These are phyloP conservation scores for Ogataea haglerorum DNA, from an alignment of 805 yeast species.

Conservation along the genomic window DNA sequence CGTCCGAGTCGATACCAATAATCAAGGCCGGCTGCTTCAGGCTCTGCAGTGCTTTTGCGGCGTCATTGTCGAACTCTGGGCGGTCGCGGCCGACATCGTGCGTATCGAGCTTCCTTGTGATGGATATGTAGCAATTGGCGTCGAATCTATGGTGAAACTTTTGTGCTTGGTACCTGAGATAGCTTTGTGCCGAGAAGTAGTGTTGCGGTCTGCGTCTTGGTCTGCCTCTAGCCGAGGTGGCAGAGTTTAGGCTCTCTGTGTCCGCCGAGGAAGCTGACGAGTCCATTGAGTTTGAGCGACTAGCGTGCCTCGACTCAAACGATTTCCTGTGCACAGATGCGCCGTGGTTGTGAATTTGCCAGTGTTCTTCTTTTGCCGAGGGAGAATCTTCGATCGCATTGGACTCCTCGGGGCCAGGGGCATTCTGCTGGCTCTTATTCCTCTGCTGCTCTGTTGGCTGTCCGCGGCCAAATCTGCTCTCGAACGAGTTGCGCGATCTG, in stretches of 20 bases:
- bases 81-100: slow-evolving; percentile 89
- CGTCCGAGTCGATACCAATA: slow-evolving; percentile 90
- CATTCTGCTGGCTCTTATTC: slow-evolving; percentile 18
- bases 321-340: slow-evolving; percentile 21
- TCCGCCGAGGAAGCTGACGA: slow-evolving; percentile 29
- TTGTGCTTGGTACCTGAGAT: slow-evolving; percentile 88
- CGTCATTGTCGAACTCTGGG: slow-evolving; percentile 35
- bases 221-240: slow-evolving; percentile 13
- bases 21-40: slow-evolving; percentile 75
- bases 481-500: slow-evolving; percentile 89
- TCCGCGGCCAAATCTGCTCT: slow-evolving; percentile 85
- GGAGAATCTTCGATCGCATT: slow-evolving; percentile 10
- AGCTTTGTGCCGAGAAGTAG: slow-evolving; percentile 92
- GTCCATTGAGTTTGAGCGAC: slow-evolving; percentile 30
- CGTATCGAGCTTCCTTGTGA: slow-evolving; percentile 90
- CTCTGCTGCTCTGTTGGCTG: slow-evolving; percentile 41
- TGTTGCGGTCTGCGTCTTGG: slow-evolving; percentile 44
- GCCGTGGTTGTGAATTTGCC: slow-evolving; percentile 91
- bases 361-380: slow-evolving; percentile 46
- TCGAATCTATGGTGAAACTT: slow-evolving; percentile 89
- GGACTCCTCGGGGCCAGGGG: slow-evolving; percentile 9
- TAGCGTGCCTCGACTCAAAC: slow-evolving; percentile 28
- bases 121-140: slow-evolving; percentile 94
- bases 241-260: slow-evolving; percentile 21
- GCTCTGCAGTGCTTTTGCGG: slow-evolving; percentile 51